These are phyloP conservation scores for Moricandia moricandioides DNA, from an alignment of 345 rosid species.

Conservation along the genomic window DNA sequence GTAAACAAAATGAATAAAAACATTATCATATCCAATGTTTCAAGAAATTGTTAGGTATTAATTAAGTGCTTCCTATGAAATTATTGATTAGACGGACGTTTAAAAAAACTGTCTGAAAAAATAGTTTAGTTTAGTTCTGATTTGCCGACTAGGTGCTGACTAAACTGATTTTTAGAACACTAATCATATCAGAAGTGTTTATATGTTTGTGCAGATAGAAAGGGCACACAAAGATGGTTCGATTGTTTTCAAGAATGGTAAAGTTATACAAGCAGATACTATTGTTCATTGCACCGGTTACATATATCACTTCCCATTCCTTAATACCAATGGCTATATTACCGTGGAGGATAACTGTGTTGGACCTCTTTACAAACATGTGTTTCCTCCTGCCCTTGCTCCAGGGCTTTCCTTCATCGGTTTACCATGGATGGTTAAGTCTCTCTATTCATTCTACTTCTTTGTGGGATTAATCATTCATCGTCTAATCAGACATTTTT, in stretches of 20 bases:
- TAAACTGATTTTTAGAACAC: no score
- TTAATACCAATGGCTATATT: constrained; percentile 61
- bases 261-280: constrained; percentile 47
- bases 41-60: neutral
- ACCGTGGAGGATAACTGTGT: constrained; percentile 77
- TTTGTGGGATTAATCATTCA: neutral
- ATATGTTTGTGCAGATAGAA: constrained; percentile 56
- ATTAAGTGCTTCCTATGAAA: neutral
- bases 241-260: constrained; percentile 58
- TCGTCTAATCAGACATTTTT: neutral
- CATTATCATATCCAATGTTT: neutral
- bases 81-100: no score
- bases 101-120: no score
- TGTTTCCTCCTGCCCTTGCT: constrained; percentile 70
- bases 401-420: constrained; percentile 83
- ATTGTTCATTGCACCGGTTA: constrained; percentile 91
- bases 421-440: constrained; percentile 69
- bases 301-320: constrained; percentile 81
- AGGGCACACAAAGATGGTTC: constrained; percentile 57
- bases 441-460: constrained; percentile 1
- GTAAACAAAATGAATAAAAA: constrained; percentile 34
- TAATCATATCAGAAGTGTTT: neutral
- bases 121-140: neutral
- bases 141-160: no score
- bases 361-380: constrained; percentile 74